phyloP scores from a whole-genome alignment of 2,329 filamentous ascomycete genomes.

The Onygenales sp. region DNA sequence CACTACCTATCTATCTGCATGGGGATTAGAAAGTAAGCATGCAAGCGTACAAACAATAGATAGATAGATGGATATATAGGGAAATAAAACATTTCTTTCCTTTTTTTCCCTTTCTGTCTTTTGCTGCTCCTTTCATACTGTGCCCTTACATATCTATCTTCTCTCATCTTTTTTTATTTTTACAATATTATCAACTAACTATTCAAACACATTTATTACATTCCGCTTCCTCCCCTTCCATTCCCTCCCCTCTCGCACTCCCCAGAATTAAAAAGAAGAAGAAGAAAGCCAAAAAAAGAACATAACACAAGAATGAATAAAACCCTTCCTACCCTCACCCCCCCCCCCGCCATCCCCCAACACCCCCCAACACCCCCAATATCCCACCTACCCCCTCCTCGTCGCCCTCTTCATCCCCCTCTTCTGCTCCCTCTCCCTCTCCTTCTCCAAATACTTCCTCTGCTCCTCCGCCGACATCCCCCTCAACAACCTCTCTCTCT shows the following conservation, averaged over 20 bases:
- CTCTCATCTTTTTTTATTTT: no score
- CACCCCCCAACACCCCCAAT: neutral
- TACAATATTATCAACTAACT: no score
- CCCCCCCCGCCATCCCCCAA: neutral
- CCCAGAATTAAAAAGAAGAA: neutral
- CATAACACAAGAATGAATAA: neutral
- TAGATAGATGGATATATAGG: no score
- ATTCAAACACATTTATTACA: no score
- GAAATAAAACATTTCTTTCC: no score
- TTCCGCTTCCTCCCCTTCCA: no score
- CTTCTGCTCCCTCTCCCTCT: conserved; percentile 62
- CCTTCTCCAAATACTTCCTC: conserved; percentile 75
- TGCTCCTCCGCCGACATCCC: conserved; percentile 71
- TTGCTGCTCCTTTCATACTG: no score
- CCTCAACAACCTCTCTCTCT: conserved; percentile 74
- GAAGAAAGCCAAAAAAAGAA: neutral
- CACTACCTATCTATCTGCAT: neutral
- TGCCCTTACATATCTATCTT: no score
- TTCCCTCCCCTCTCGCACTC: no score
- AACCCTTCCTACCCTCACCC: neutral
- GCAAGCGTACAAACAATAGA: no score
- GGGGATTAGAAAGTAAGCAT: no score
- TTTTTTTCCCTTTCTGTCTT: no score
- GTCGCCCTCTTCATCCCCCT: conserved; percentile 56
- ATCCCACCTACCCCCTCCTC: conserved; percentile 34